These are phyloP conservation scores for Saitoella complicata DNA, from an alignment of 805 yeast genomes.

Conservation along the genomic window DNA sequence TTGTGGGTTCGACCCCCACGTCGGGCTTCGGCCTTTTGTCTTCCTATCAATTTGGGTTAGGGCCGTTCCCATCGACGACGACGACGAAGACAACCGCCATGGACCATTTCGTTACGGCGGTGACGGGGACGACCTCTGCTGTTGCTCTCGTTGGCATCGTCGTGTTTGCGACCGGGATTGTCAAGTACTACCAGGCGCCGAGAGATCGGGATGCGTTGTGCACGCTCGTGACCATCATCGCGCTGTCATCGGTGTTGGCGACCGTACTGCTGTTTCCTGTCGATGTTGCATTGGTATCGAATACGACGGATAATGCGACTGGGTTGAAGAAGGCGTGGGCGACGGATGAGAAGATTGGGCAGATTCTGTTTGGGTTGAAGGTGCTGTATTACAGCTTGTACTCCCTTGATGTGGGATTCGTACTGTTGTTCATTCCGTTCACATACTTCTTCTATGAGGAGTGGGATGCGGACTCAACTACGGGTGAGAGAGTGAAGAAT, in stretches of 20 bases:
- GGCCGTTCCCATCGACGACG: no score
- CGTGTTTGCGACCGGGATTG: no score
- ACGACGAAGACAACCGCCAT: no score
- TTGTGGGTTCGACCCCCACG: no score
- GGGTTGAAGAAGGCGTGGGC: constrained; percentile 4
- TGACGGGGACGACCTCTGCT: no score
- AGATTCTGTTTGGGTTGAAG: neutral
- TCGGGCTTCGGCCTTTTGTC: no score
- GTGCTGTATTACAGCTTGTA: constrained; percentile 5
- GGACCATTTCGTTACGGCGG: no score
- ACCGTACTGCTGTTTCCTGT: constrained; percentile 14
- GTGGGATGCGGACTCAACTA: constrained; percentile 13
- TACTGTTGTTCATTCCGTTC: constrained; percentile 14
- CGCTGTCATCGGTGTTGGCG: constrained; percentile 13
- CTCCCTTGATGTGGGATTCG: constrained; percentile 12
- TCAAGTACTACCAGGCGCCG: no score
- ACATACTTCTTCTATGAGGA: constrained; percentile 13
- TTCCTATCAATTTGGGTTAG: no score
- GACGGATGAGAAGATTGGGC: neutral
- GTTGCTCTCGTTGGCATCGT: no score
- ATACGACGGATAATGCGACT: constrained; percentile 5
- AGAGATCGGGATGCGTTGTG: constrained; percentile 13
- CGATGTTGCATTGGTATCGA: constrained; percentile 14
- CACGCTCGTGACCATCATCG: constrained; percentile 11
- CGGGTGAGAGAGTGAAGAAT: constrained; percentile 8